These are phyloP conservation scores for Myxozyma kluyveri DNA, from an alignment of 805 yeast species.

Conservation along the genomic window DNA sequence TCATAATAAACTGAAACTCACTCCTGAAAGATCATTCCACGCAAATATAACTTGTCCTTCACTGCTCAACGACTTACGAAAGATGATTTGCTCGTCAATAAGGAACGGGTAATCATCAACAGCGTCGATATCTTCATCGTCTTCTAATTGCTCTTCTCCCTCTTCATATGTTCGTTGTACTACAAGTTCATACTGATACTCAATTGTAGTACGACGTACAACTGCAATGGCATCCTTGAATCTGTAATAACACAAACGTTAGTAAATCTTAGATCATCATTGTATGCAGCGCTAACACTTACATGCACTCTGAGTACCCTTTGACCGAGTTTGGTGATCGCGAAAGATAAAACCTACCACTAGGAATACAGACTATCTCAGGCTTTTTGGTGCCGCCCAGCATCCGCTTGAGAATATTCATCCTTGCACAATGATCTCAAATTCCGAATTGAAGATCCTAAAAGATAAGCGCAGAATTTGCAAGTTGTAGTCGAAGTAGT, in stretches of 20 bases:
- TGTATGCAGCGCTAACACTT: conserved; percentile 13
- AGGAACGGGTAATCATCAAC: conserved; percentile 69
- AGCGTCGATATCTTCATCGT: conserved; percentile 42
- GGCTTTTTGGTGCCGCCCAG: conserved; percentile 16
- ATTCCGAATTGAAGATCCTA: not conserved
- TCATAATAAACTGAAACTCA: too few relatives aligned
- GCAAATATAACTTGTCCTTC: conserved; percentile 59
- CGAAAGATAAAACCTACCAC: conserved; percentile 73
- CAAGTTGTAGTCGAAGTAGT: not conserved
- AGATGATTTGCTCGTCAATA: conserved; percentile 57
- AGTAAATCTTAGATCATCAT: not conserved
- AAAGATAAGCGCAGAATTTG: not conserved
- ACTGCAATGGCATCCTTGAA: conserved; percentile 76
- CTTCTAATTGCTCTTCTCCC: conserved; percentile 54
- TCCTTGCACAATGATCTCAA: conserved; percentile 34
- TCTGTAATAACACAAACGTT: conserved; percentile 50
- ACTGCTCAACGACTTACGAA: conserved; percentile 52
- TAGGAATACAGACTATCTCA: conserved; percentile 53
- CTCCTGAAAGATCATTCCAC: conserved; percentile 81
- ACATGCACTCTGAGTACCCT: conserved; percentile 66
- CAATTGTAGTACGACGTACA: conserved; percentile 64
- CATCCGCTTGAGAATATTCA: conserved; percentile 67
- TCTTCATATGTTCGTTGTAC: conserved; percentile 68
- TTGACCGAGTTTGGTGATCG: conserved; percentile 80
- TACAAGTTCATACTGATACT: conserved; percentile 66